Evolutionary conservation across 768 basidiomycete species (phyloP).

Genomic region (Postia placenta): DNA sequence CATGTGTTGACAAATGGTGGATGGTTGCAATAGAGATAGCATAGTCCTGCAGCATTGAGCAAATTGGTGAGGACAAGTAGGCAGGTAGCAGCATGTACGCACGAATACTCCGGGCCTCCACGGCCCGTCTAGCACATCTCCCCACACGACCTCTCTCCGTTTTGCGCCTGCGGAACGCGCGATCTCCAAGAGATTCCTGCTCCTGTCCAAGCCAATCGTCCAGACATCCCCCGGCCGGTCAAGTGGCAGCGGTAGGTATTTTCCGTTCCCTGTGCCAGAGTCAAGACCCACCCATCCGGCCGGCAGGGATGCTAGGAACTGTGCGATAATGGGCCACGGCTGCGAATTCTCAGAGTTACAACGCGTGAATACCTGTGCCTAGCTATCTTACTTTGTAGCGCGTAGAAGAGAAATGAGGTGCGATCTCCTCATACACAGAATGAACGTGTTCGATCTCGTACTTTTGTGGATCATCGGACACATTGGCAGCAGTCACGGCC

Average conservation of each 20-base stretch:
- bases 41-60: conserved; percentile 63
- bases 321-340: conserved; percentile 87
- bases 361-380: neutral
- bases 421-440: conserved; percentile 78
- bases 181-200: conserved; percentile 68
- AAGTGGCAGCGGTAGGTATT: conserved; percentile 78
- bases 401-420: conserved; percentile 81
- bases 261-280: conserved; percentile 95
- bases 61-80: neutral
- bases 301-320: conserved; percentile 66
- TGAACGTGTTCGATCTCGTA: conserved; percentile 81
- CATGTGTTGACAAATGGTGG: conserved; percentile 84
- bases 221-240: conserved; percentile 55
- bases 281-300: conserved; percentile 86
- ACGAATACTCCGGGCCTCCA: conserved; percentile 86
- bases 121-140: conserved; percentile 63
- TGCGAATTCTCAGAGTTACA: conserved; percentile 21
- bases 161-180: conserved; percentile 57
- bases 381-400: conserved; percentile 66
- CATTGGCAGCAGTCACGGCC: conserved; percentile 15
- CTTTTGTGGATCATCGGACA: conserved; percentile 41
- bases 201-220: conserved; percentile 84
- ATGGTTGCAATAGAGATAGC: conserved; percentile 97
- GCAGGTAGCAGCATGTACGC: conserved; percentile 25
- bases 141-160: conserved; percentile 69